Base-by-base conservation (phyloP, 1,284 basidiomycete genomes). In the Ceraceosorus guamensis region DNA sequence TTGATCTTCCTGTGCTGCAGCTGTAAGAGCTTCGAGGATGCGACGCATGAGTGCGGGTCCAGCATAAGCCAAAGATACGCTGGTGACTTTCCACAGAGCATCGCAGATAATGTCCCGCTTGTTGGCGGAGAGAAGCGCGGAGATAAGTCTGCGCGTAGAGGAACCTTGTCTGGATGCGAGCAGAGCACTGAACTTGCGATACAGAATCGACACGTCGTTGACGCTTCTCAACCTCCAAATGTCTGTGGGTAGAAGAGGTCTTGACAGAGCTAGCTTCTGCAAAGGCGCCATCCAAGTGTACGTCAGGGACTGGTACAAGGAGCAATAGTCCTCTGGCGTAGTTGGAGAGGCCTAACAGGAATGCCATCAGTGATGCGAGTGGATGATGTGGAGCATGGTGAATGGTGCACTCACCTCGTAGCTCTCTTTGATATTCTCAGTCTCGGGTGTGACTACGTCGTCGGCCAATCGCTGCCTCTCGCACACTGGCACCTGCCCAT, bases 271-370 rank as follows among this genome's bases (percentile, higher is more conserved):
- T 6, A 70, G 62, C 6, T 37, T 51, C 39, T 68, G 66, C 16
- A 70, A 66, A 6, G 57, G 57, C 7, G 59, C 59, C 68, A 70
- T 70, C 68, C 68, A 70, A 7, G 60, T 54, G 48, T 70, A 70
- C 1, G 65, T 65, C 6, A 70, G 52, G 8, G 61, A 59, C 43
- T 61, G 52, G 50, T 57, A 56, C 6, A 70, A 57, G 30, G 55
- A 59, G 41, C 57, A 60, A 44, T 64, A 70, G 48, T 70, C 68
- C 46, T 70, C 68, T 1, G 68, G 68, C 4, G 67, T 67, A 1
- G 68, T 70, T 2, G 68, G 68, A 34, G 66, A 69, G 35, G 56
- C 50, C 10, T 53, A 56, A 8, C 24, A 24, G 24, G 24, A 18
- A 4, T 33, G 30, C 30, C 4, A 31, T 16, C 31, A 37, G 33